Conservation (phyloP, 208 protist genomes). For the Entamoeba moshkovskii region DNA sequence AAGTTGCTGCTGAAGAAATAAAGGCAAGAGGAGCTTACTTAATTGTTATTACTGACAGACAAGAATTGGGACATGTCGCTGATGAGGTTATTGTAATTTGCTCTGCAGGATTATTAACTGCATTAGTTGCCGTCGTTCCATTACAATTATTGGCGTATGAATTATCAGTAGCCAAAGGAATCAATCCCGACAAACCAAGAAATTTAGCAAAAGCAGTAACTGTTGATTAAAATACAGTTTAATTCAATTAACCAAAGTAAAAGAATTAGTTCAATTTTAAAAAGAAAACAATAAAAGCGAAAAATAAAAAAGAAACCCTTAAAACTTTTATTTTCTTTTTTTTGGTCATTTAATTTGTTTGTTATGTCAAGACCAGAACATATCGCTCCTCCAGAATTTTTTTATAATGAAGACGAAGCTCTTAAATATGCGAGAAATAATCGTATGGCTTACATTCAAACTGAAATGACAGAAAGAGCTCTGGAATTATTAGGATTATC, state of each 20-base stretch:
- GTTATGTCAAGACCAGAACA: background rate
- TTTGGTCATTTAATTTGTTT: no score
- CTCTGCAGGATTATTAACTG: background rate
- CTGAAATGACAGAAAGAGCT: constrained; percentile 79
- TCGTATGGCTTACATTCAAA: constrained; percentile 83
- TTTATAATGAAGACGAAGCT: constrained; percentile 78
- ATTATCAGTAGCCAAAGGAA: background rate
- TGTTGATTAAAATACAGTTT: background rate
- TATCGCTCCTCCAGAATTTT: constrained; percentile 27
- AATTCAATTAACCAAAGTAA: no score
- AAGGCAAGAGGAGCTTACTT: background rate
- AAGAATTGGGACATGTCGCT: background rate
- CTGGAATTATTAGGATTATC: constrained; percentile 81
- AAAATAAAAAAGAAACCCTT: no score
- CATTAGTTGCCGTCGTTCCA: background rate
- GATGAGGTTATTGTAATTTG: background rate
- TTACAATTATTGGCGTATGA: background rate
- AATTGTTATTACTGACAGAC: background rate
- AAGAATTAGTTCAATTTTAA: no score
- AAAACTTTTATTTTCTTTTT: no score
- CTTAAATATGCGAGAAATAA: constrained; percentile 69
- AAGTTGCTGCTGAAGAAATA: background rate
- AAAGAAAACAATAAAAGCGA: no score
- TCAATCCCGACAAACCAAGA: background rate
- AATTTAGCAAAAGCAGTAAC: background rate